These are phyloP conservation scores for Beauveria brongniartii DNA, from an alignment of 2,329 filamentous ascomycete species.

Conservation along the genomic window DNA sequence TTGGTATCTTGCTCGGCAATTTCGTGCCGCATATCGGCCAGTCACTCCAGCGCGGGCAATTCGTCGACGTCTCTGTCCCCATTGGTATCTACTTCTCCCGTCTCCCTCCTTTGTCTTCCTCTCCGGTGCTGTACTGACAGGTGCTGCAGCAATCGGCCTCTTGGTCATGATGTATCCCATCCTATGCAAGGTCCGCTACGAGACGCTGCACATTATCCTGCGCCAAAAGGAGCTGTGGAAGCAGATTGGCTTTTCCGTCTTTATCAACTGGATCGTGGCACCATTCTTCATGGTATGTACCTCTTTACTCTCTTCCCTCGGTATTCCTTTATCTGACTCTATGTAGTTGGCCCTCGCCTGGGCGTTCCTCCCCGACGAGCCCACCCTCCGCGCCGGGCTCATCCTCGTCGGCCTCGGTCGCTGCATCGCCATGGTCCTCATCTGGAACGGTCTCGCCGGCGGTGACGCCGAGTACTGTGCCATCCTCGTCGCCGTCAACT, in stretches of 20 bases:
- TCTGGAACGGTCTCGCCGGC: conserved; percentile 65
- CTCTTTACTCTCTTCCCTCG: background rate
- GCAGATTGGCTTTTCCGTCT: conserved; percentile 60
- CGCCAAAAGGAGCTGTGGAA: conserved; percentile 53
- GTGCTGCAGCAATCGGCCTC: conserved; percentile 52
- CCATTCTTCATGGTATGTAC: conserved; percentile 60
- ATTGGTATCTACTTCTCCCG: conserved; percentile 35
- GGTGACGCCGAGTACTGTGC: conserved; percentile 71
- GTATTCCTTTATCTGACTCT: background rate
- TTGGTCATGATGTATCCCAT: conserved; percentile 84
- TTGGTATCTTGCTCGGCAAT: conserved; percentile 64
- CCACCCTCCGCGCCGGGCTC: conserved; percentile 34
- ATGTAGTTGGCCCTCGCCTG: conserved; percentile 49
- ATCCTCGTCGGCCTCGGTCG: conserved; percentile 12
- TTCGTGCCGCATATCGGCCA: conserved; percentile 52
- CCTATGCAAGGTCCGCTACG: conserved; percentile 67
- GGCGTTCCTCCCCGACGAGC: conserved; percentile 47
- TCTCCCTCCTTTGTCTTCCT: no score
- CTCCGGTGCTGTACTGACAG: background rate
- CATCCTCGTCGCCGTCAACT: conserved; percentile 60
- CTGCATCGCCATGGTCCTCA: conserved; percentile 47
- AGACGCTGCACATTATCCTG: conserved; percentile 58
- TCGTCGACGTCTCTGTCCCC: conserved; percentile 53
- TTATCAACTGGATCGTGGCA: conserved; percentile 68
- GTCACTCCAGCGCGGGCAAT: conserved; percentile 54